phyloP scores from a whole-genome alignment of 805 yeast genomes.

The Wilhelminamyces savonicus region DNA sequence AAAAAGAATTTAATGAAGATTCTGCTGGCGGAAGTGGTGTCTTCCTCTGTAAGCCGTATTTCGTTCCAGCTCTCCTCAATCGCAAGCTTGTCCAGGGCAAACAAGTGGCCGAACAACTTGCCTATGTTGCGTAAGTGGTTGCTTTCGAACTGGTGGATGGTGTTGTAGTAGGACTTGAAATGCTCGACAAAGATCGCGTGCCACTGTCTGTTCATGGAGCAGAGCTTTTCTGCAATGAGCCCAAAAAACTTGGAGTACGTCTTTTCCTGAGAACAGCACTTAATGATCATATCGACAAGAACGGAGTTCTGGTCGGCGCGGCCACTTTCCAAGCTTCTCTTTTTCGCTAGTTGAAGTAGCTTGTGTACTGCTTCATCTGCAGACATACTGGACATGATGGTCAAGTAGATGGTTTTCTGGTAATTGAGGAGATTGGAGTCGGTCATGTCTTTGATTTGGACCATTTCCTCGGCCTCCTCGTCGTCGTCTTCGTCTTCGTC shows the following conservation, averaged over 20 bases:
- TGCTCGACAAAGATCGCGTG: constrained; percentile 40
- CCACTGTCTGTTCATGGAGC: constrained; percentile 53
- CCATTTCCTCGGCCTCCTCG: constrained; percentile 3
- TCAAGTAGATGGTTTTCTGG: constrained; percentile 73
- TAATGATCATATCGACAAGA: constrained; percentile 66
- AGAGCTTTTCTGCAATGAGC: constrained; percentile 61
- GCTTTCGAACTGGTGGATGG: constrained; percentile 63
- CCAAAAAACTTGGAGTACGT: constrained; percentile 86
- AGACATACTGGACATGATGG: constrained; percentile 84
- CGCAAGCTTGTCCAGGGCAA: constrained; percentile 63
- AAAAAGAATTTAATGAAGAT: constrained; percentile 77
- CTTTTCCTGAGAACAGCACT: constrained; percentile 79
- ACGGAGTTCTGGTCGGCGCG: constrained; percentile 35
- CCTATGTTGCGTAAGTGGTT: constrained; percentile 74
- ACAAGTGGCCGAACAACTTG: constrained; percentile 77
- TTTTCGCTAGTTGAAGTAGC: constrained; percentile 43
- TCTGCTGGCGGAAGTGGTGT: constrained; percentile 75
- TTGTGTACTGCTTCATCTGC: constrained; percentile 93
- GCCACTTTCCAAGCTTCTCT: constrained; percentile 4
- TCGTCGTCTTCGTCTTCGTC: constrained; percentile 9
- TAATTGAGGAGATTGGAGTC: constrained; percentile 55
- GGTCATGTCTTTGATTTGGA: constrained; percentile 58
- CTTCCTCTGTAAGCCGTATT: constrained; percentile 59
- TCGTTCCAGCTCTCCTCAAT: constrained; percentile 51
- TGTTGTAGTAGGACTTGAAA: constrained; percentile 51